These are phyloP conservation scores for Ogataea nitratoaversa DNA, from an alignment of 805 yeast genomes.

Conservation along the genomic window DNA sequence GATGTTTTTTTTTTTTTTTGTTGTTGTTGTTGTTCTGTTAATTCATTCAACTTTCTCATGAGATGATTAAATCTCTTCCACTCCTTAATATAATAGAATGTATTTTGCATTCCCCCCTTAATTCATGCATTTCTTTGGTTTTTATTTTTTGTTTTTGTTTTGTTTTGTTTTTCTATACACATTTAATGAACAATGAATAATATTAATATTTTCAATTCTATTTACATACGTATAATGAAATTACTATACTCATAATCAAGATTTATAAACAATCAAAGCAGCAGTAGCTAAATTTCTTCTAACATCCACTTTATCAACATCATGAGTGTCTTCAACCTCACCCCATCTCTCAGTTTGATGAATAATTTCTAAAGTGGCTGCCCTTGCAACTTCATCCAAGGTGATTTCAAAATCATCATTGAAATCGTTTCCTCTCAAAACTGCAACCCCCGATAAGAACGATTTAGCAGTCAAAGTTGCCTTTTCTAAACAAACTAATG, in stretches of 20 bases:
- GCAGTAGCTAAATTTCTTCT: constrained; percentile 79
- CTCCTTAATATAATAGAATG: neutral
- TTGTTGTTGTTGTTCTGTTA: too few relatives aligned
- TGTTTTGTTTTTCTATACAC: too few relatives aligned
- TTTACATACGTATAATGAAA: neutral
- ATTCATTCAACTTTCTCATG: too few relatives aligned
- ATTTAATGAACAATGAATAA: too few relatives aligned
- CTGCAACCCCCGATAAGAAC: constrained; percentile 71
- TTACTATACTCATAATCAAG: neutral
- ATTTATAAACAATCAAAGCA: constrained; percentile 46
- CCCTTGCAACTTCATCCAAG: constrained; percentile 68
- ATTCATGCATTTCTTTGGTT: too few relatives aligned
- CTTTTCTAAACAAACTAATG: constrained; percentile 83
- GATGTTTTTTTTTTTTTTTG: too few relatives aligned
- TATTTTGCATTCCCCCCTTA: too few relatives aligned
- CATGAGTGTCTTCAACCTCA: constrained; percentile 97
- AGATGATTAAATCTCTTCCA: too few relatives aligned
- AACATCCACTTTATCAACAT: constrained; percentile 90
- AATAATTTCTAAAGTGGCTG: constrained; percentile 76
- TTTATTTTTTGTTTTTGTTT: too few relatives aligned
- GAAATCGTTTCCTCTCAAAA: constrained; percentile 45
- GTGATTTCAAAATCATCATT: constrained; percentile 32
- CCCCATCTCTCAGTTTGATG: constrained; percentile 94
- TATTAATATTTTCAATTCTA: too few relatives aligned
- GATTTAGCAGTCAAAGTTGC: constrained; percentile 86